Evolutionary conservation across 192 early-diverging fungal species (phyloP), one percentile per base, ranked within the genome.

Genomic region (Backusella westeae): DNA sequence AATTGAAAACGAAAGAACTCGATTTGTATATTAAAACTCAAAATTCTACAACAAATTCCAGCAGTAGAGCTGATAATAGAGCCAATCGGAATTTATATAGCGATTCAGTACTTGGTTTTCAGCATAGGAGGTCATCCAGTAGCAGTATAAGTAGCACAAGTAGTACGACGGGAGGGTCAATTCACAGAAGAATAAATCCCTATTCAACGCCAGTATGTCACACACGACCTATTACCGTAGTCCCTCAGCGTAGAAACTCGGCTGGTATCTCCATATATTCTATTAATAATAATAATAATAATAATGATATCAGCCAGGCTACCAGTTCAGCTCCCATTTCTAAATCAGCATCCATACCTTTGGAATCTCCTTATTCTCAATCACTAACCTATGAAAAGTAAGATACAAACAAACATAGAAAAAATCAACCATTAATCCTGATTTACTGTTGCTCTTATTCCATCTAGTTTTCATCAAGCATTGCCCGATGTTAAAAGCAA

Each of bases 1-100:
- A 85, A 69, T 76, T 89, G 71, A 77, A 81, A 71, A 80, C 81
- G 34, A 80, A 78, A 63, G 82, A 85, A 69, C 79, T 87, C 35
- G 88, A 89, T 72, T 79, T 84, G 34, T 75, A 81, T 21, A 68
- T 86, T 10, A 79, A 84, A 53, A 78, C 77, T 1, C 79, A 84
- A 69, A 72, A 78, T 19, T 17, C 26, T 32, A 19, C 70, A 71
- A 34, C 39, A 49, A 46, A 26, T 29, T 42, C 39, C 23, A 49
- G 14, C 19, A 71, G 12, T 10, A 69, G 10, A 4, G 36, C 9
- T 39, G 36, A 36, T 41, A 39, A 39, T 23, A 69, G n/a, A 42
- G 38, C 34, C 32, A 41, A 69, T 69, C 68, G 26, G n/a, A 14
- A 49, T 41, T 17, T 46, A 39, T 44, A 71, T 8, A 44, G 17